A percentile compares a stretch with the other conserved stretches of the same genome.
Conservation (phyloP, 1,284 basidiomycete species). For the Erythrobasidium hasegawianum region DNA sequence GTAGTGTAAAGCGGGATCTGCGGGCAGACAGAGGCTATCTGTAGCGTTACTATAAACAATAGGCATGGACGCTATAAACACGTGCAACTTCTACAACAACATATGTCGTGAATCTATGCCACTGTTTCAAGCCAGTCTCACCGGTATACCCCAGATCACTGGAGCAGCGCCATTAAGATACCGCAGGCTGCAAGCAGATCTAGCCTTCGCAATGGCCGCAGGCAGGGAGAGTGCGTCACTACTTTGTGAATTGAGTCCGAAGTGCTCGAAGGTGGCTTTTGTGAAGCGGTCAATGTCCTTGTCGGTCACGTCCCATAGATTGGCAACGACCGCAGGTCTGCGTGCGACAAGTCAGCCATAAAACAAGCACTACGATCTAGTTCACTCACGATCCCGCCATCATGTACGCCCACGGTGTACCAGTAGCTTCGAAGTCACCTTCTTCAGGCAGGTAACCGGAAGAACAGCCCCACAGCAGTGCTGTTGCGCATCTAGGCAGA, state of each 20-base stretch:
- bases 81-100: background rate
- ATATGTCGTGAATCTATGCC: background rate
- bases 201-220: conserved; percentile 71
- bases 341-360: background rate
- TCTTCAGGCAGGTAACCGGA: conserved; percentile 81
- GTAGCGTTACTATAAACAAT: background rate
- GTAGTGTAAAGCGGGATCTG: too few species aligned
- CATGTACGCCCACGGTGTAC: conserved; percentile 92
- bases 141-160: conserved; percentile 88
- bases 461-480: conserved; percentile 99
- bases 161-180: conserved; percentile 95
- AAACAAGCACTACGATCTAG: background rate
- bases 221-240: conserved; percentile 52
- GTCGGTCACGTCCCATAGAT: conserved; percentile 98
- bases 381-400: conserved; percentile 81
- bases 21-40: background rate
- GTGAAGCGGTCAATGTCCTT: conserved; percentile 92
- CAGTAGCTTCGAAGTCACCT: conserved; percentile 86
- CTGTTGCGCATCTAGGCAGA: conserved; percentile 75
- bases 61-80: conserved; percentile 12
- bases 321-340: conserved; percentile 87
- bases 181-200: conserved; percentile 78
- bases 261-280: conserved; percentile 71
- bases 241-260: conserved; percentile 50
- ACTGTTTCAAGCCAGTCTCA: conserved; percentile 36